A percentile compares a stretch with the other conserved stretches of the same genome.
These are phyloP conservation scores for Nevesoporus exiguus DNA, from an alignment of 768 basidiomycete genomes.

Conservation along the genomic window DNA sequence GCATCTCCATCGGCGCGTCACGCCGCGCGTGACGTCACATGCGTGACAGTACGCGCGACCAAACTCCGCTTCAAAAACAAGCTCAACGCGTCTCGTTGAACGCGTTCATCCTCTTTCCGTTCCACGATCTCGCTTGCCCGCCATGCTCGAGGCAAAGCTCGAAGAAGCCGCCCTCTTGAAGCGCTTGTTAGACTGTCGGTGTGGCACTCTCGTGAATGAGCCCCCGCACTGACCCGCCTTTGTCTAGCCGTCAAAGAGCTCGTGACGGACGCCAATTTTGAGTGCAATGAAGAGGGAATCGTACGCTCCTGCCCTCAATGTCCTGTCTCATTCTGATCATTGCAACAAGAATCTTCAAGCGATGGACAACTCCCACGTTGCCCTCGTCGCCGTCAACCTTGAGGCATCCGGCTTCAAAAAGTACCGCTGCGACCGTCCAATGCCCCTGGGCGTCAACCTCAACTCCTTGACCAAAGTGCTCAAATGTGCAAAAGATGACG, in stretches of 20 bases:
- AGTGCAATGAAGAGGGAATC: slow-evolving; percentile 94
- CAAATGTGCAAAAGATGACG: slow-evolving; percentile 96
- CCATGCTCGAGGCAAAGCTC: slow-evolving; percentile 90
- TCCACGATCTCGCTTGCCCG: slow-evolving; percentile 10
- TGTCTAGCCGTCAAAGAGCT: slow-evolving; percentile 90
- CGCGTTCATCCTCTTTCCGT: slow-evolving; percentile 13
- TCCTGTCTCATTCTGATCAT: not conserved
- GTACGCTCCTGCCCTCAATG: slow-evolving; percentile 37
- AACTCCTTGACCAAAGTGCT: slow-evolving; percentile 89
- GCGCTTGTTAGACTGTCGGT: slow-evolving; percentile 86
- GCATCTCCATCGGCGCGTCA: slow-evolving; percentile 10
- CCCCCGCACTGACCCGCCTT: not conserved
- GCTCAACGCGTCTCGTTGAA: slow-evolving; percentile 27
- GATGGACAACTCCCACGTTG: slow-evolving; percentile 99
- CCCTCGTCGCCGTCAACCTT: slow-evolving; percentile 87
- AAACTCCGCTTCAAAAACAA: slow-evolving; percentile 35
- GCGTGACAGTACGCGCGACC: slow-evolving; percentile 28
- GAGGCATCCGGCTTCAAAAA: slow-evolving; percentile 74
- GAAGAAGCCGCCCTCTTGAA: slow-evolving; percentile 86
- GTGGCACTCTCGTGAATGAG: not conserved
- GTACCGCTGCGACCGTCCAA: slow-evolving; percentile 93
- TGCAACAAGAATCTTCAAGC: slow-evolving; percentile 74
- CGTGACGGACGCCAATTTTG: slow-evolving; percentile 96
- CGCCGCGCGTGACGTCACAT: slow-evolving; percentile 25
- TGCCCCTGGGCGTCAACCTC: slow-evolving; percentile 88